Evolutionary conservation across 2,329 filamentous ascomycete species (phyloP).

Genomic region (Emmonsiellopsis sp.): DNA sequence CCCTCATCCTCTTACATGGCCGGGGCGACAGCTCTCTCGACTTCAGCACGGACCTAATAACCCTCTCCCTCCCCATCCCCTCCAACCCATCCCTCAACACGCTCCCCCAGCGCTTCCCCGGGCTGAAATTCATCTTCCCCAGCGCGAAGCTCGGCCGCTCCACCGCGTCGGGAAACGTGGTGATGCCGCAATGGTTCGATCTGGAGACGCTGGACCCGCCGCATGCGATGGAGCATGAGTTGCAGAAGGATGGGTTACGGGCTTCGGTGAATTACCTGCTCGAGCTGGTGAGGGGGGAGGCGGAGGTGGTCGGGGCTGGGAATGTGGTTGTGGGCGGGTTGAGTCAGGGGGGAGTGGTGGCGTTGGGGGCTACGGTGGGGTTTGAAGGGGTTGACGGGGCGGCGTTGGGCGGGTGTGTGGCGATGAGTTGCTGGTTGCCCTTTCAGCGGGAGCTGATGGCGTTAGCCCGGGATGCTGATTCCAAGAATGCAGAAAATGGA

Average conservation of each 20-base stretch:
- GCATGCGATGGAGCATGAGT: constrained; percentile 13
- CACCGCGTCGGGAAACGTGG: constrained; percentile 15
- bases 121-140: constrained; percentile 30
- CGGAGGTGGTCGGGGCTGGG: constrained; percentile 8
- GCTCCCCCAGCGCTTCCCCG: constrained; percentile 23
- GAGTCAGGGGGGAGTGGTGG: constrained; percentile 16
- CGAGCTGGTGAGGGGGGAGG: constrained; percentile 15
- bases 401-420: constrained; percentile 30
- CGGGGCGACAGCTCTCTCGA: constrained; percentile 25
- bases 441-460: constrained; percentile 27
- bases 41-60: constrained; percentile 27
- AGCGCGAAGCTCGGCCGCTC: constrained; percentile 15
- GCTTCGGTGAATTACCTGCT: constrained; percentile 13
- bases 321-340: constrained; percentile 17
- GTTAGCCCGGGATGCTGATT: constrained; percentile 4
- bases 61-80: constrained; percentile 2
- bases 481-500: neutral
- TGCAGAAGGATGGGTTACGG: constrained; percentile 14
- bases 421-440: constrained; percentile 35
- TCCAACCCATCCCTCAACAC: constrained; percentile 6
- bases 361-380: constrained; percentile 12
- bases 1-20: constrained; percentile 34
- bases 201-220: constrained; percentile 18
- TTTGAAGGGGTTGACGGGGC: constrained; percentile 7
- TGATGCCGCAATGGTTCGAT: constrained; percentile 32